Conservation (phyloP, 352 stramenopile genomes). For the Phytophthora cryptogea region DNA sequence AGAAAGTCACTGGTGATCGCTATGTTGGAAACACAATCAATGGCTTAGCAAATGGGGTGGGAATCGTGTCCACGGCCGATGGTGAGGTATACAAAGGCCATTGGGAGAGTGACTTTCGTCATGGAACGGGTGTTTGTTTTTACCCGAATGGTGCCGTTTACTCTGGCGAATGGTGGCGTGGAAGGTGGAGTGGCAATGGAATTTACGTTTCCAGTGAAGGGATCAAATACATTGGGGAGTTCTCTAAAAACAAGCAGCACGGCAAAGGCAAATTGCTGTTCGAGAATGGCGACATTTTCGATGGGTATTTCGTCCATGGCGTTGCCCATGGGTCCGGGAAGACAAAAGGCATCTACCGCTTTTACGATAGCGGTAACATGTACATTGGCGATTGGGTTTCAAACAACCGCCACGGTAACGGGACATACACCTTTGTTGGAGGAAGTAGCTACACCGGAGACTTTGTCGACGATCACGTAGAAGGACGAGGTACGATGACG, state of each 20-base stretch:
- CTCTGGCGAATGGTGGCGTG: slow-evolving; percentile 69
- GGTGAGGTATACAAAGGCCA: slow-evolving; percentile 92
- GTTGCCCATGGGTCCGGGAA: slow-evolving; percentile 49
- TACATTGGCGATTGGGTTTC: slow-evolving; percentile 69
- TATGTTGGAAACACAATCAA: slow-evolving; percentile 72
- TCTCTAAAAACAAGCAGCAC: slow-evolving; percentile 60
- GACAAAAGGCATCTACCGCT: slow-evolving; percentile 70
- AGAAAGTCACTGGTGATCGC: slow-evolving; percentile 66
- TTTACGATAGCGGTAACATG: slow-evolving; percentile 62
- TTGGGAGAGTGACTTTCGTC: slow-evolving; percentile 64
- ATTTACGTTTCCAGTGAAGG: slow-evolving; percentile 73
- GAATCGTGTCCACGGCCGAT: slow-evolving; percentile 71
- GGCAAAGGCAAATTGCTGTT: slow-evolving; percentile 75
- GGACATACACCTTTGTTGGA: slow-evolving; percentile 62
- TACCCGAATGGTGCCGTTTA: slow-evolving; percentile 82
- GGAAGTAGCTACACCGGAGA: slow-evolving; percentile 64
- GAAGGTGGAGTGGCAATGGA: slow-evolving; percentile 56
- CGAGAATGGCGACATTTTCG: slow-evolving; percentile 78
- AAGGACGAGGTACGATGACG: slow-evolving; percentile 78
- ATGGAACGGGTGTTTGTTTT: slow-evolving; percentile 72
- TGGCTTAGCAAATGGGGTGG: slow-evolving; percentile 75
- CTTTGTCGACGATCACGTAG: slow-evolving; percentile 62
- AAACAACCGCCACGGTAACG: slow-evolving; percentile 78
- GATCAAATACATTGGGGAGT: slow-evolving; percentile 70
- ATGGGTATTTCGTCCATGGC: slow-evolving; percentile 65